Evolutionary conservation across 2,329 filamentous ascomycete genomes (phyloP), one percentile per base, ranked within the genome.

Genomic region (Tolypocladium album): DNA sequence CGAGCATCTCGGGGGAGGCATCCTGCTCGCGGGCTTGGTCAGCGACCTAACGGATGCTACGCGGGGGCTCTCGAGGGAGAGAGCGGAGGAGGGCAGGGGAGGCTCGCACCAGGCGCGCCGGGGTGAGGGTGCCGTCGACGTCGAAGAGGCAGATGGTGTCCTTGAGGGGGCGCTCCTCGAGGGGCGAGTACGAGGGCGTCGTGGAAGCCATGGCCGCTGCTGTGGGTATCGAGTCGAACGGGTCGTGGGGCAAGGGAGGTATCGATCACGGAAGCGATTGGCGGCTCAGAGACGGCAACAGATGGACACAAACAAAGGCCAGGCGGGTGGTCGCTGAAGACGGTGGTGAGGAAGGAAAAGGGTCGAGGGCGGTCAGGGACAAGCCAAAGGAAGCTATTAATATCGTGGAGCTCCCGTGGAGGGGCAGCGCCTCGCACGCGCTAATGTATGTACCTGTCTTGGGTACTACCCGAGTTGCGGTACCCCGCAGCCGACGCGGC

Each of bases 111-210:
- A 82, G 81, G 66, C 94, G 86, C 55, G 94, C 87, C 50, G 86
- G 88, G 20, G 92, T 94, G 67, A 99, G 84, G 38, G 94, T 97
- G 70, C 85, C 90, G 74, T 99, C 94, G 62, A 99, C 94, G 76
- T 99, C 94, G 76, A 99, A 99, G 64, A 99, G 88, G 71, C 86
- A 87, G 75, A 99, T 89, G 65, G 93, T 97, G 82, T 94, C 91
- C 79, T 92, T 90, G 75, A 97, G 78, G 52, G 90, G 90, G 67
- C 94, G 90, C 69, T 93, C 82, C 73, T 88, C 83, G 66, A 97
- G 85, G 64, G 91, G 84, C 60, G 92, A 88, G 76, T 87, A 89
- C 47, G 72, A 67, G 65, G 76, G 72, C 39, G 66, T 67, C 57
- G 69, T 62, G 58, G 70, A 65, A 64, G 74, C 74, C 79, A 82